Conservation (phyloP, 345 rosid species). For the Salix udensis region DNA sequence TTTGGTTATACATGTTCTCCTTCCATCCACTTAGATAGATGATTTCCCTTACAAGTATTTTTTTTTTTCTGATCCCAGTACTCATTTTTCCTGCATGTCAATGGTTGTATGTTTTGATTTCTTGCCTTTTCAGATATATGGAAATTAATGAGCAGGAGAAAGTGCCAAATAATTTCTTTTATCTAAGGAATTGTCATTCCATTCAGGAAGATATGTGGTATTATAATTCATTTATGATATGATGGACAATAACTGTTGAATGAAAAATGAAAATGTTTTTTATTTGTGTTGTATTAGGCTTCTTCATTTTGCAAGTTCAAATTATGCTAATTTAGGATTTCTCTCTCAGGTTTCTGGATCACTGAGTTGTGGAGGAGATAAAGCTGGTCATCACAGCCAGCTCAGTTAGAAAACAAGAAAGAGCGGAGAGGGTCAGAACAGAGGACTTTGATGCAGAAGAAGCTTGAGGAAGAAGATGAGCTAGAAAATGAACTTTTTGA, state of each 20-base stretch:
- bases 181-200: not conserved
- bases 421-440: constrained; percentile 84
- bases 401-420: constrained; percentile 83
- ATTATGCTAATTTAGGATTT: not conserved
- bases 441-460: constrained; percentile 99
- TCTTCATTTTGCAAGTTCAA: constrained; percentile 5
- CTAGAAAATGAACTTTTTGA: constrained; percentile 99
- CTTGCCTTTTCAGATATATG: not conserved
- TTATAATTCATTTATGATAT: not conserved
- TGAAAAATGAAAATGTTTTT: not conserved
- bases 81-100: not conserved
- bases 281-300: not conserved
- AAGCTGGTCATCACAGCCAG: constrained; percentile 93
- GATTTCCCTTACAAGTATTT: not conserved
- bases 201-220: not conserved
- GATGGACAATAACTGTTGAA: not conserved
- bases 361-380: constrained; percentile 67
- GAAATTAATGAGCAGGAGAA: not conserved
- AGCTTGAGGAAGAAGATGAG: constrained; percentile 93
- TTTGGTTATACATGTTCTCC: not conserved
- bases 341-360: constrained; percentile 66
- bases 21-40: not conserved
- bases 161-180: not conserved
- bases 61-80: not conserved
- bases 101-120: not conserved